A percentile compares a stretch with the other conserved stretches of the same genome.
Evolutionary conservation across 2,329 filamentous ascomycete species (phyloP).

Genomic region (Alternaria ventricosa): DNA sequence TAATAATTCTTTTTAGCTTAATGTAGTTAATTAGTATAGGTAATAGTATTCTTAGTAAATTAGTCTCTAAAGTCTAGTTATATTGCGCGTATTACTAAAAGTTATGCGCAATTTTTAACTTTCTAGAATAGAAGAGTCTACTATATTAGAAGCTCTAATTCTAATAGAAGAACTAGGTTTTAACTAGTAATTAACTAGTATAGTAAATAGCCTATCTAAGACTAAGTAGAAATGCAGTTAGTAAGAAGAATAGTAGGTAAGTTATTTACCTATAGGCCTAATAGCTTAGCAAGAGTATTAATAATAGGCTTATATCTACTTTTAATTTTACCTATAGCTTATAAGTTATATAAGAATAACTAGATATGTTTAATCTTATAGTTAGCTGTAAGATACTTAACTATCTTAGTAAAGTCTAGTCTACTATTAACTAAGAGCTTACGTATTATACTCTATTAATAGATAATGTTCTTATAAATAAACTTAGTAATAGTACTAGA

Average conservation of each 20-base stretch:
- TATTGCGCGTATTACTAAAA: no score
- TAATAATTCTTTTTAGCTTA: no score
- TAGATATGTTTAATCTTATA: no score
- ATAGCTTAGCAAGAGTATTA: not conserved
- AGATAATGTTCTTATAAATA: not conserved
- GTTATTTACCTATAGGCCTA: not conserved
- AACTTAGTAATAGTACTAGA: not conserved
- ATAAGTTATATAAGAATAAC: not conserved
- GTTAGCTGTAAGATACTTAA: not conserved
- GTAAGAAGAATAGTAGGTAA: not conserved
- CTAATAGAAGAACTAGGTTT: not conserved
- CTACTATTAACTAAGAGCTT: not conserved
- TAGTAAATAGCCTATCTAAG: not conserved
- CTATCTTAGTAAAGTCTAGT: not conserved
- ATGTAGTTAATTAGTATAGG: no score
- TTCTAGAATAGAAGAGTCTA: not conserved
- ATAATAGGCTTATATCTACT: not conserved
- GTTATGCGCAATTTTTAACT: not conserved
- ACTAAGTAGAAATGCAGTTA: not conserved
- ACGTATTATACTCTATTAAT: not conserved
- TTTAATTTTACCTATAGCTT: not conserved
- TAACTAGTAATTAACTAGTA: not conserved
- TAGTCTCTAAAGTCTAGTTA: no score
- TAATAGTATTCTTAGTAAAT: no score
- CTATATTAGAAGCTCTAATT: not conserved